phyloP scores from a whole-genome alignment of 768 basidiomycete species.

The Boletus subcaerulescens region DNA sequence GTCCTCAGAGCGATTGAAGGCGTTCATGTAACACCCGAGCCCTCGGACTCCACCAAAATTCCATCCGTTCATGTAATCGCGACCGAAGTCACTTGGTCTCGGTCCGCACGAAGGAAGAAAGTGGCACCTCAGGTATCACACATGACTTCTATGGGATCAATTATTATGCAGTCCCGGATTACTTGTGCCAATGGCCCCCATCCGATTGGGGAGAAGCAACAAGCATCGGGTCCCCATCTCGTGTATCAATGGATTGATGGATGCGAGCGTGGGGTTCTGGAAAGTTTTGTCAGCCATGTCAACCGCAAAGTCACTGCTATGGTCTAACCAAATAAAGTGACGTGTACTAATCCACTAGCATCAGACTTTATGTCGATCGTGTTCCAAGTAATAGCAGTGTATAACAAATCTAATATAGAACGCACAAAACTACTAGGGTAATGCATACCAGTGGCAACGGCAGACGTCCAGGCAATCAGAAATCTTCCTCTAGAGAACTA shows the following conservation, averaged over 20 bases:
- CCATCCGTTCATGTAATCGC: conserved; percentile 28
- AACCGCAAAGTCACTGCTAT: conserved; percentile 41
- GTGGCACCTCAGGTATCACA: conserved; percentile 3
- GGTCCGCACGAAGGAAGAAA: conserved; percentile 56
- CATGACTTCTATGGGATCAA: neutral
- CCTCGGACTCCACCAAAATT: neutral
- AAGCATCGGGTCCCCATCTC: conserved; percentile 5
- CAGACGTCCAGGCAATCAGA: conserved; percentile 3
- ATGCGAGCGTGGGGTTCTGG: conserved; percentile 52
- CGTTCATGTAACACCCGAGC: conserved; percentile 11
- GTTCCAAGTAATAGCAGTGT: neutral
- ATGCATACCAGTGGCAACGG: neutral
- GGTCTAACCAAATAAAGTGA: neutral
- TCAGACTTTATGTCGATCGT: no score
- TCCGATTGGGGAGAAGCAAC: conserved; percentile 11
- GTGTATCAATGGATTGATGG: conserved; percentile 66
- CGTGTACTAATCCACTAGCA: no score
- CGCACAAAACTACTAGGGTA: neutral
- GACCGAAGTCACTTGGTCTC: conserved; percentile 61
- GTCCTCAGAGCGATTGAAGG: conserved; percentile 37
- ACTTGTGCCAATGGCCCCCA: conserved; percentile 17
- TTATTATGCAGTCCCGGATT: conserved; percentile 26
- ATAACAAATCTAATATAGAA: neutral
- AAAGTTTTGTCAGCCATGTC: conserved; percentile 68
- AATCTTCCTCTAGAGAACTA: conserved; percentile 20